Base-by-base conservation (phyloP, 2,329 filamentous ascomycete species). In the Scedosporium apiospermum region DNA sequence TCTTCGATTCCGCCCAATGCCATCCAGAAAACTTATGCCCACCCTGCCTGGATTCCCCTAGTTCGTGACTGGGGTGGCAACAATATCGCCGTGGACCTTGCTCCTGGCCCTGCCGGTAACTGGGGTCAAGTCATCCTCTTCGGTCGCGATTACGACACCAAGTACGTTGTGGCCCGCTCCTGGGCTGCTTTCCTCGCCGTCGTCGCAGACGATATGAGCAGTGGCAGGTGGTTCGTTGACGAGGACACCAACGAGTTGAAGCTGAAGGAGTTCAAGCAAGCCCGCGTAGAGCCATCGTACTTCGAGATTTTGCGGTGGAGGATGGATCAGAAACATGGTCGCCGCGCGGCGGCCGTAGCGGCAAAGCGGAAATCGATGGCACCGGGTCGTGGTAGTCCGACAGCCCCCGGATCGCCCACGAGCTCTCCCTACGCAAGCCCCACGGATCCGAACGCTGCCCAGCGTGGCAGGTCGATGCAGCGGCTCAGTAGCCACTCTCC, bases 61-160 rank as follows among this genome's bases (percentile, higher is more conserved):
- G 93, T 93, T 64, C 90, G 95, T 68, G 95, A 99, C 74, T 99
- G 95, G 95, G 95, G 95, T 73, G 95, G 95, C 75, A 99, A 99
- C 83, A 96, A 96, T 78, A 82, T 99, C 70, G 93, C 93, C 18
- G 85, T 97, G 57, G 95, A 99, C 74, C 80, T 99, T 64, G 91
- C 93, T 6, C 95, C 95, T 23, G 95, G 95, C 2, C 91, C 93
- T 9, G 84, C 85, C 57, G 95, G 95, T 46, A 89, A 88, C 73
- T 99, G 95, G 93, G 95, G 95, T 62, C 95, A 99, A 74, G 86
- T 99, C 67, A 96, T 99, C 70, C 83, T 99, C 65, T 97, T 96
- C 73, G 95, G 95, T 60, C 91, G 95, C 65, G 95, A 99, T 77
- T 99, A 96, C 76, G 95, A 99, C 73, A 96, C 91, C 76, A 99